Evolutionary conservation across 75 land plant species (phyloP).

Genomic region (Picea sitchensis): DNA sequence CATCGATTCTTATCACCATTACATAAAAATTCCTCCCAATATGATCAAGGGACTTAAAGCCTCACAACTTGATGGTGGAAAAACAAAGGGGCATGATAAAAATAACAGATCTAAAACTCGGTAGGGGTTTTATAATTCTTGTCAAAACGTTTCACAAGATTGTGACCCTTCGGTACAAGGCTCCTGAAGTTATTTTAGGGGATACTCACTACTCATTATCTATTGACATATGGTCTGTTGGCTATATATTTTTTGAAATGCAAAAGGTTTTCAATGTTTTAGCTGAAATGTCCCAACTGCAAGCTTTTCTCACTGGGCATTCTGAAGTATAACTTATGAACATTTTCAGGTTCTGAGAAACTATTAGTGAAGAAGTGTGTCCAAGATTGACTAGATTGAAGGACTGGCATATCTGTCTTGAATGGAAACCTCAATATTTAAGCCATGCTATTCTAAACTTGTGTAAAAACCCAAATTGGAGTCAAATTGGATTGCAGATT

Average conservation of each 20-base stretch:
- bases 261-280: too few relatives aligned
- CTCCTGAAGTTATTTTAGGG: conserved; percentile 36
- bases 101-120: too few relatives aligned
- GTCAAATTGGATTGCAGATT: too few relatives aligned
- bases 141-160: too few relatives aligned
- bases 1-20: too few relatives aligned
- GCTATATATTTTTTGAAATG: conserved; percentile 51
- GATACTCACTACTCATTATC: not conserved
- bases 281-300: conserved; percentile 46
- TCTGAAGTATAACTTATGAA: conserved; percentile 65
- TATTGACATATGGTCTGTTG: conserved; percentile 90
- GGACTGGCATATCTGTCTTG: conserved; percentile 96
- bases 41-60: too few relatives aligned
- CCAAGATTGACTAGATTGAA: conserved; percentile 82
- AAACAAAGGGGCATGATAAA: too few relatives aligned
- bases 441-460: conserved; percentile 67
- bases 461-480: not conserved
- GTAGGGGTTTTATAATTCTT: too few relatives aligned
- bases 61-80: conserved; percentile 5
- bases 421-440: conserved; percentile 76
- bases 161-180: too few relatives aligned
- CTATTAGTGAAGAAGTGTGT: conserved; percentile 85
- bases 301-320: conserved; percentile 3
- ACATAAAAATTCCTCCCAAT: too few relatives aligned
- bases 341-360: conserved; percentile 80